Evolutionary conservation across 2,329 filamentous ascomycete species (phyloP).

Genomic region (Colletotrichum costaricense): DNA sequence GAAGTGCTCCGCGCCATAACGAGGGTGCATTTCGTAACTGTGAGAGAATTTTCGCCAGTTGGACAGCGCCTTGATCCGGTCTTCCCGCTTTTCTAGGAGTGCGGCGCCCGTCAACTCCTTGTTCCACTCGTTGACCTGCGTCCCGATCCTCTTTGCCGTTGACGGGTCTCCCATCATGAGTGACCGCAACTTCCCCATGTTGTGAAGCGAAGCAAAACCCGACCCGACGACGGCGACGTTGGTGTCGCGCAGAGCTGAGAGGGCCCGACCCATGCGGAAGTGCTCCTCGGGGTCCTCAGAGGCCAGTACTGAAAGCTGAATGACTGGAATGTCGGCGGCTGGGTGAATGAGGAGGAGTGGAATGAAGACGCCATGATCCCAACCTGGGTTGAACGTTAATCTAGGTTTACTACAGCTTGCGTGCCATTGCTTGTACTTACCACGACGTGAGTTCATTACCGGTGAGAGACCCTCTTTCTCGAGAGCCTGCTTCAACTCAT

Average conservation of each 20-base stretch:
- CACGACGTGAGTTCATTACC: slow-evolving; percentile 50
- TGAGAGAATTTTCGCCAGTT: slow-evolving; percentile 60
- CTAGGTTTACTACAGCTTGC: slow-evolving; percentile 26
- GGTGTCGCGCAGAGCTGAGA: slow-evolving; percentile 58
- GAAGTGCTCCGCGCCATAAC: slow-evolving; percentile 66
- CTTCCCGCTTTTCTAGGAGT: slow-evolving; percentile 43
- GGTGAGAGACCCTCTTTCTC: slow-evolving; percentile 57
- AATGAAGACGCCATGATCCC: slow-evolving; percentile 72
- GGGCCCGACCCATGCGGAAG: slow-evolving; percentile 64
- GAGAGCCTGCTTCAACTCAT: slow-evolving; percentile 58
- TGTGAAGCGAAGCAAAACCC: slow-evolving; percentile 69
- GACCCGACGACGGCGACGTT: slow-evolving; percentile 71
- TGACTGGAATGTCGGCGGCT: slow-evolving; percentile 61
- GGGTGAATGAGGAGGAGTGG: slow-evolving; percentile 67
- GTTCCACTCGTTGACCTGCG: slow-evolving; percentile 56
- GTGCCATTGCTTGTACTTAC: slow-evolving; percentile 27
- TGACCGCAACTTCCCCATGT: slow-evolving; percentile 59
- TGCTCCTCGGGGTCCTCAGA: slow-evolving; percentile 62
- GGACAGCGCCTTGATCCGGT: slow-evolving; percentile 53
- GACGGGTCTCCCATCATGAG: slow-evolving; percentile 41
- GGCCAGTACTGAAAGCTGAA: slow-evolving; percentile 67
- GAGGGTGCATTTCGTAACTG: slow-evolving; percentile 65
- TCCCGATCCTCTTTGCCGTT: slow-evolving; percentile 40
- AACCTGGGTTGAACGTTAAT: slow-evolving; percentile 44
- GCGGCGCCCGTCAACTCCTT: slow-evolving; percentile 54